Conservation (phyloP, 2,329 filamentous ascomycete species). For the Nannizziopsis barbatae region DNA sequence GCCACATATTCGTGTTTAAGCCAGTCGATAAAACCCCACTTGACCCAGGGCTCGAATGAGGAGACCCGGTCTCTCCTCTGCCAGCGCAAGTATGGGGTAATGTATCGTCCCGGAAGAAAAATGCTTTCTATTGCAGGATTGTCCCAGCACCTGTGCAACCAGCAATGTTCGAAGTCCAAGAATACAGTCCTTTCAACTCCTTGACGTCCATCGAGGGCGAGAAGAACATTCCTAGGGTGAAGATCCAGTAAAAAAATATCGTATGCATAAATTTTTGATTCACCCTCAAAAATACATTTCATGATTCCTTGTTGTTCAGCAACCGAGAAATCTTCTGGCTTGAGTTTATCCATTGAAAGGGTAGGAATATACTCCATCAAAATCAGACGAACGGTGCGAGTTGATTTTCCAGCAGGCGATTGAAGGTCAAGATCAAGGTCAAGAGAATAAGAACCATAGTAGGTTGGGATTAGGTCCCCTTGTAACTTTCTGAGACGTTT, state of each 20-base stretch:
- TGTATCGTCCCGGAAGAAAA: not conserved
- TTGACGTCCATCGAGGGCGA: not conserved
- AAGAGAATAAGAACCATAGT: slow-evolving; percentile 21
- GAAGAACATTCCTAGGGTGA: slow-evolving; percentile 13
- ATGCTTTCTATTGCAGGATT: too few species aligned
- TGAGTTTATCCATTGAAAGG: slow-evolving; percentile 8
- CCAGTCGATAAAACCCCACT: too few species aligned
- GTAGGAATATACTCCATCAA: slow-evolving; percentile 13
- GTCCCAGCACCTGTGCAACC: too few species aligned
- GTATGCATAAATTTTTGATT: slow-evolving; percentile 12
- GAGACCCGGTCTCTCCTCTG: too few species aligned
- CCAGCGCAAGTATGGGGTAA: not conserved
- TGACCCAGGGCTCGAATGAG: too few species aligned
- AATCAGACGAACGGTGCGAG: slow-evolving; percentile 14
- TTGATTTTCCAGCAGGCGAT: not conserved
- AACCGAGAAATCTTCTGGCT: slow-evolving; percentile 8
- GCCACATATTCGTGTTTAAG: too few species aligned
- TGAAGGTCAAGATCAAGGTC: slow-evolving; percentile 12
- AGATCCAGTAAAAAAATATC: slow-evolving; percentile 13
- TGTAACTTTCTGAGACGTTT: slow-evolving; percentile 16
- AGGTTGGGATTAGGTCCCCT: slow-evolving; percentile 17
- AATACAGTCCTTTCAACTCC: too few species aligned
- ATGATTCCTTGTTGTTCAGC: slow-evolving; percentile 12
- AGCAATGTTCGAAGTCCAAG: too few species aligned
- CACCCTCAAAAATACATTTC: slow-evolving; percentile 13